phyloP scores from a whole-genome alignment of 495 filamentous ascomycete species.

The Choiromyces venosus region DNA sequence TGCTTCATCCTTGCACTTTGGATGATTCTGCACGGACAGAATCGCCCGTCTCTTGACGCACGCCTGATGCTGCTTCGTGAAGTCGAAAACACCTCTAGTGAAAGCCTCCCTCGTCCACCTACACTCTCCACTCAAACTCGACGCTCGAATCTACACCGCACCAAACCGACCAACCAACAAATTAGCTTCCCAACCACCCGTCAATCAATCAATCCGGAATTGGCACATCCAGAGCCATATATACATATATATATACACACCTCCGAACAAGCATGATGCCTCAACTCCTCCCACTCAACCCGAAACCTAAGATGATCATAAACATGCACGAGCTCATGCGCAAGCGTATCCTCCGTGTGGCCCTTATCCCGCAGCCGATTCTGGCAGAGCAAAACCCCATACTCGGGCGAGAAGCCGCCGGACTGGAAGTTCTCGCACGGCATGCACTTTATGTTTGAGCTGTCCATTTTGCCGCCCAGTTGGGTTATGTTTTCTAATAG shows the following conservation, averaged over 20 bases:
- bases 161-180: constrained; percentile 1
- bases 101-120: constrained; percentile 84
- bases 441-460: constrained; percentile 70
- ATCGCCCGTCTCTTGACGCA: constrained; percentile 79
- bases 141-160: constrained; percentile 74
- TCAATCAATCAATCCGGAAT: background rate
- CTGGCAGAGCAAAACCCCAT: constrained; percentile 84
- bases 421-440: constrained; percentile 62
- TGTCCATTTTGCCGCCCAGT: constrained; percentile 68
- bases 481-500: constrained; percentile 68
- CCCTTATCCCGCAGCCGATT: constrained; percentile 70
- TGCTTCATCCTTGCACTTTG: constrained; percentile 74
- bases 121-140: constrained; percentile 88
- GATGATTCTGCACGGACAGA: constrained; percentile 65
- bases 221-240: background rate
- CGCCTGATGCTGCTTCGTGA: constrained; percentile 88
- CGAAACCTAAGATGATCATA: constrained; percentile 91
- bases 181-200: background rate
- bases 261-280: constrained; percentile 93
- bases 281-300: constrained; percentile 70
- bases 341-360: constrained; percentile 85
- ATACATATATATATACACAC: constrained; percentile 56
- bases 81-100: constrained; percentile 70
- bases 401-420: constrained; percentile 76
- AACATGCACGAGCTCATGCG: constrained; percentile 97